phyloP scores from a whole-genome alignment of 257 asterid genomes.

The Forsythia viridissima region DNA sequence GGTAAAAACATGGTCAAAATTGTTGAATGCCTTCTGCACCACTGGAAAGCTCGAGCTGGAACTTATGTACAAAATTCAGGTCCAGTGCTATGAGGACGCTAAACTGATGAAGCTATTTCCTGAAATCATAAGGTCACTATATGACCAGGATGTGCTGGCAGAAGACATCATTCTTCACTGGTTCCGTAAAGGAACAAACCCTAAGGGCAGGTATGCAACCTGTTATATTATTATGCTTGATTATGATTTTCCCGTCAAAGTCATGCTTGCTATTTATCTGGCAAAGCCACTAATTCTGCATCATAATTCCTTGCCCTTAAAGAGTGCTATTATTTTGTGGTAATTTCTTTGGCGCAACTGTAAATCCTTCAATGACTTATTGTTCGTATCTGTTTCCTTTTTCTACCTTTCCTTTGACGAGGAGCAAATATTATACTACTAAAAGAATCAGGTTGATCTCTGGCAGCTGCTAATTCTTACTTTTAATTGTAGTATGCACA shows the following conservation, averaged over 20 bases:
- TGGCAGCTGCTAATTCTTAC: not conserved
- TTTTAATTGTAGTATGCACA: not conserved
- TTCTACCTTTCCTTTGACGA: not conserved
- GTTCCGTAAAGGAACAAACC: conserved; percentile 91
- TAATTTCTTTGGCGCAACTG: not conserved
- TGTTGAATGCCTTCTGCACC: conserved; percentile 84
- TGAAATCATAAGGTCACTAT: conserved; percentile 87
- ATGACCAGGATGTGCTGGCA: conserved; percentile 93
- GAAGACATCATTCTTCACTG: conserved; percentile 96
- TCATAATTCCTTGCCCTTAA: not conserved
- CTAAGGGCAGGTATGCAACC: conserved; percentile 76
- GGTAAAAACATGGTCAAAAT: conserved; percentile 88
- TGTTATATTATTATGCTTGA: not conserved
- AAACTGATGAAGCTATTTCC: conserved; percentile 96
- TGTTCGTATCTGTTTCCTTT: not conserved
- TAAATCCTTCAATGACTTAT: not conserved
- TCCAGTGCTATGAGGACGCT: conserved; percentile 96
- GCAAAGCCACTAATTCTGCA: not conserved
- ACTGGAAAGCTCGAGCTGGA: conserved; percentile 88
- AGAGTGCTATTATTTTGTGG: not conserved
- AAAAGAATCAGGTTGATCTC: not conserved
- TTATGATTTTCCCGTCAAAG: not conserved
- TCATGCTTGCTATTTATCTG: not conserved
- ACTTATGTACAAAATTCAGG: conserved; percentile 91
- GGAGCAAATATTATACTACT: not conserved